Evolutionary conservation across 768 basidiomycete species (phyloP).

Genomic region (Coprinopsis sp.): DNA sequence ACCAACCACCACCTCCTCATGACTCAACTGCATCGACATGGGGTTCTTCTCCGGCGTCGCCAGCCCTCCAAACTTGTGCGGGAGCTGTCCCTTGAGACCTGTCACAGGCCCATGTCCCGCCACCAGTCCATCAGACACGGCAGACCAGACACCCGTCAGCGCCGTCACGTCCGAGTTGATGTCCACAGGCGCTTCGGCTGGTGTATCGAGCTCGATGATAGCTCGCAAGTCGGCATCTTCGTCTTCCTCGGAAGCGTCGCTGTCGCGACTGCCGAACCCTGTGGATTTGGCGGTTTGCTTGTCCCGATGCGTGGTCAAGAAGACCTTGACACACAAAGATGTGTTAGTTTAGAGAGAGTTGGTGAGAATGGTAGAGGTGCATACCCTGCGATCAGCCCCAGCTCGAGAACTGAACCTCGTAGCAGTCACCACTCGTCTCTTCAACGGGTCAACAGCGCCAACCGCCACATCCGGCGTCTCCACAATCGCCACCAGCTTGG

Average conservation of each 20-base stretch:
- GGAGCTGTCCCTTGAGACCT: conserved; percentile 59
- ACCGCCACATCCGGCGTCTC: conserved; percentile 88
- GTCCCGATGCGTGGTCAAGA: conserved; percentile 78
- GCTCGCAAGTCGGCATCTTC: conserved; percentile 22
- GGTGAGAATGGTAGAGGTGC: conserved; percentile 21
- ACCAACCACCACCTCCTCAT: conserved; percentile 87
- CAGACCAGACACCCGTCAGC: conserved; percentile 72
- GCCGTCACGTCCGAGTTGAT: conserved; percentile 63
- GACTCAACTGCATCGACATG: conserved; percentile 89
- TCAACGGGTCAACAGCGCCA: conserved; percentile 81
- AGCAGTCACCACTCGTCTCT: conserved; percentile 80
- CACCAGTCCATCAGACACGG: conserved; percentile 40
- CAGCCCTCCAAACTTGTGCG: conserved; percentile 68
- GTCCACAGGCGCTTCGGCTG: conserved; percentile 39
- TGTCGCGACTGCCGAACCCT: conserved; percentile 18
- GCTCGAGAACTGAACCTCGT: conserved; percentile 81
- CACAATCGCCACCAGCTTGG: conserved; percentile 75
- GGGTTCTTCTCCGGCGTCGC: conserved; percentile 91
- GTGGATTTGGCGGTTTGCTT: conserved; percentile 26
- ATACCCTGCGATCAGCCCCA: conserved; percentile 77
- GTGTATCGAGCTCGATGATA: conserved; percentile 19
- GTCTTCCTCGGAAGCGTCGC: conserved; percentile 18
- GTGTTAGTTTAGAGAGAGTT: conserved; percentile 3
- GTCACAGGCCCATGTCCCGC: conserved; percentile 38
- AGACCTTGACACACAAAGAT: conserved; percentile 44